Percentiles rank a stretch among this genome's conserved stretches.
These are phyloP conservation scores for Lasiodiplodia sp. DNA, from an alignment of 2,329 filamentous ascomycete species.

Conservation along the genomic window DNA sequence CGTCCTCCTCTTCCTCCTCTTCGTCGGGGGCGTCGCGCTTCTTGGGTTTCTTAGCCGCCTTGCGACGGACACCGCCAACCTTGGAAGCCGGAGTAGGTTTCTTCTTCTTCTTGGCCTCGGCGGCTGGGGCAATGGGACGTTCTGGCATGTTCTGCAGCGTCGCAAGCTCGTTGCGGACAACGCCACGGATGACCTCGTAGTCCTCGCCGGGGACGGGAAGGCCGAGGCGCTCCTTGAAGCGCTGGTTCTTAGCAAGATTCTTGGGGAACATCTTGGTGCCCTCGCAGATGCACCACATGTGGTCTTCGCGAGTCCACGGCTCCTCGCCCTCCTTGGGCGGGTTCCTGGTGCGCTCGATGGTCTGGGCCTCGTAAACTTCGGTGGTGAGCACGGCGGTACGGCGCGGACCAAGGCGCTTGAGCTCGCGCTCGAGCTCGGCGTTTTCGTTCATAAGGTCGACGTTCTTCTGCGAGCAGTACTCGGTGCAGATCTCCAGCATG, in stretches of 20 bases:
- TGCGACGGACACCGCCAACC: not conserved
- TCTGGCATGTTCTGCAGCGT: not conserved
- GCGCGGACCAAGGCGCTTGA: slow-evolving; percentile 16
- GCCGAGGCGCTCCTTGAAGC: slow-evolving; percentile 14
- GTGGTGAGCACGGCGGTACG: slow-evolving; percentile 17
- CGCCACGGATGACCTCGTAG: slow-evolving; percentile 7
- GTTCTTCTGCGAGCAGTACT: not conserved
- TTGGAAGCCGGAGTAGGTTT: not conserved
- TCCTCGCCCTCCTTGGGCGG: not conserved
- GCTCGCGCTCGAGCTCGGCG: slow-evolving; percentile 17
- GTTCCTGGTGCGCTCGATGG: not conserved
- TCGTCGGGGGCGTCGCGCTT: not conserved
- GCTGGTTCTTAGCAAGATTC: slow-evolving; percentile 13
- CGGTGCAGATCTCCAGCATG: slow-evolving; percentile 2
- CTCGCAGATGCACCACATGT: slow-evolving; percentile 22
- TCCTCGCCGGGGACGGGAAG: not conserved
- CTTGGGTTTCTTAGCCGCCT: not conserved
- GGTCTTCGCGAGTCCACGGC: slow-evolving; percentile 17
- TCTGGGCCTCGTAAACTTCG: slow-evolving; percentile 2
- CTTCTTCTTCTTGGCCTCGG: slow-evolving; percentile 2
- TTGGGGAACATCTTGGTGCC: slow-evolving; percentile 22
- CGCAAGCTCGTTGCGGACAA: not conserved
- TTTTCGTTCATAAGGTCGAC: slow-evolving; percentile 16
- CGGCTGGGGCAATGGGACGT: not conserved
- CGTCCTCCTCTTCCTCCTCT: not conserved